phyloP scores from a whole-genome alignment of 2,329 filamentous ascomycete species.

The Magnaporthales sp. region DNA sequence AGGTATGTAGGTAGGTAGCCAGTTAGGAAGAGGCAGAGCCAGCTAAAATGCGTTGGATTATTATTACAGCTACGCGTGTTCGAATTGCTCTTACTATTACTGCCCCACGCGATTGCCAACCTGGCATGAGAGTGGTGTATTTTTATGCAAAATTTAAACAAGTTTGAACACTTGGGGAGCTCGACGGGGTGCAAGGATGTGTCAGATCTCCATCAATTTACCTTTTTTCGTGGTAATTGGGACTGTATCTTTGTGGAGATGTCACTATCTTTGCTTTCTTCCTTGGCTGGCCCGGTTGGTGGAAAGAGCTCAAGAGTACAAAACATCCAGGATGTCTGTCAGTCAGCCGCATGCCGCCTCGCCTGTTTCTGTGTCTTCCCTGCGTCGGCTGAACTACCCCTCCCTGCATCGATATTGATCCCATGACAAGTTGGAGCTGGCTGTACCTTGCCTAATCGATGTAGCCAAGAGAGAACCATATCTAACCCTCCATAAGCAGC shows the following conservation, averaged over 20 bases:
- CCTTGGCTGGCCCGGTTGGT: background rate
- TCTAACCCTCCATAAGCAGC: background rate
- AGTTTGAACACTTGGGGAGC: background rate
- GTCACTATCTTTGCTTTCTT: background rate
- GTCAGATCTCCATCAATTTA: background rate
- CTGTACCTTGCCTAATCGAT: slow-evolving; percentile 4
- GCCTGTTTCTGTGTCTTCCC: background rate
- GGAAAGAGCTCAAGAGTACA: background rate
- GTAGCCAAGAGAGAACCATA: background rate
- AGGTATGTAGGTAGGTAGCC: background rate
- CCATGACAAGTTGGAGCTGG: slow-evolving; percentile 6
- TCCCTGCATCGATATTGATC: background rate
- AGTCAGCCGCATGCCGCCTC: background rate
- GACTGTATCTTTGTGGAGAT: background rate
- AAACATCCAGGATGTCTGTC: background rate
- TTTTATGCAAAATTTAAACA: background rate
- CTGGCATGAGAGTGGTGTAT: background rate
- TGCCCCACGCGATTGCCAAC: background rate
- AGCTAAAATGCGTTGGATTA: background rate
- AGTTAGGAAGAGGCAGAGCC: background rate
- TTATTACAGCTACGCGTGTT: background rate
- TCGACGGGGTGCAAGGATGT: background rate
- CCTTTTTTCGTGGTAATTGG: too few species aligned
- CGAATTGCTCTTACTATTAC: background rate
- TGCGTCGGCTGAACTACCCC: background rate